Evolutionary conservation across 352 stramenopile species (phyloP), one percentile per base, ranked within the genome.

Genomic region (Pythium chondricola): DNA sequence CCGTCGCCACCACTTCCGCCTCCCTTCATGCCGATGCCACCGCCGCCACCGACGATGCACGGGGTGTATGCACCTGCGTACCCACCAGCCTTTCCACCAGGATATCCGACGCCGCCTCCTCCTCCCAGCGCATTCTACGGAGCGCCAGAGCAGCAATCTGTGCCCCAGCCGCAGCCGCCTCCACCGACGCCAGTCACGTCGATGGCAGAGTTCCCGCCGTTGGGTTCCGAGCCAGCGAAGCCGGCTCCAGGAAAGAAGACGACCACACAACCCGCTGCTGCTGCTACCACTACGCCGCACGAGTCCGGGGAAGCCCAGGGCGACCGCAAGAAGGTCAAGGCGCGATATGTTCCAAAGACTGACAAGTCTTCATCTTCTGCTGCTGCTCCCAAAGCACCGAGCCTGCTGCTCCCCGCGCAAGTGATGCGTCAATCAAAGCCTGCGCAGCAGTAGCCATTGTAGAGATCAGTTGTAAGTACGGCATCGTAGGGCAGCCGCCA

Each of bases 381-480:
- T 33, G 5, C 31, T 3, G 16, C 30, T 5, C 13, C 48, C 20
- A 63, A 63, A 20, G 8, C 24, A 3, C 48, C 48, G 14, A 57
- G 30, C 18, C 43, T 63, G 24, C 38, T 63, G 4, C 39, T 52
- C 27, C 55, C 55, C 21, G 30, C 55, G 14, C 55, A 63, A 20
- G 55, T 63, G 14, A 57, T 53, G 48, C 55, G 55, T 30, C 42
- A 54, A 22, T 39, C 52, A 22, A 63, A 63, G 55, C 43, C 55
- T 8, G 6, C 43, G 0, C 16, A 36, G 10, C 17, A 38, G 10
- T 41, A n/a, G 38, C 41, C 38, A 18, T 50, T 29, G 13, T 56
- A 56, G 48, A 8, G 16, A 8, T 10, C 26, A 39, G 2, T n/a
- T 9, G n/a, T 2, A 37, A 17, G 20, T 33, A 24, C n/a, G 2